Evolutionary conservation across 108 stramenopile species (phyloP), one percentile per base, ranked within the genome.

Genomic region (Discostella pseudostelligera): DNA sequence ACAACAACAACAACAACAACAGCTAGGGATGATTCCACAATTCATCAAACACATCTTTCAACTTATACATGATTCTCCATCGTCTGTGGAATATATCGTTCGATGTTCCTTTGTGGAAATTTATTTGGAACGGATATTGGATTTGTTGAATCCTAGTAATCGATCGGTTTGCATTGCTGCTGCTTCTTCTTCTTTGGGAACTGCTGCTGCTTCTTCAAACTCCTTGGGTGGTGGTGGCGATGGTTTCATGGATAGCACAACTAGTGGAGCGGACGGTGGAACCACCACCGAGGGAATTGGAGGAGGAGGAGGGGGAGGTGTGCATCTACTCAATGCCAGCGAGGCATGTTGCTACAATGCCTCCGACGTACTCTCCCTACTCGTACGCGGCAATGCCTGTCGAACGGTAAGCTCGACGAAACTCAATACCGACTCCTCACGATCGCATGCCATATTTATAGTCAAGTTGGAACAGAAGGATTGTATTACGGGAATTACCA

Each of bases 91-190:
- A 63, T 96, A 84, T 50, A 74, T 87, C 20, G 56, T 96, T 12
- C 81, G 90, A 12, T 89, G 90, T 51, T 95, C 93, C 12, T 97
- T 83, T 70, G 85, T 98, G 12, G 98, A 99, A 76, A 93, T 99
- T 46, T 97, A 98, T 81, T 74, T 97, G 20, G 98, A 99, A 74
- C 78, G 87, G 48, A 80, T 98, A 8, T 61, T 76, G 19, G 98
- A 99, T 79, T 75, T 99, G 62, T 76, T 99, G 44, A 78, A 78
- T 61, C 87, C 86, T 39, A 59, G 39, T 13, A 72, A 80, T 76
- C 56, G 65, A 22, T 65, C 64, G 1, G 56, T 70, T 16, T 35
- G 37, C 21, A 70, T 78, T 55, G n/a, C n/a, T n/a, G n/a, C n/a
- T n/a, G n/a, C n/a, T n/a, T n/a, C n/a, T 29, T 62, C 40, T 51